Conservation (phyloP, 208 protist species). For the Leishmania martiniquensis region DNA sequence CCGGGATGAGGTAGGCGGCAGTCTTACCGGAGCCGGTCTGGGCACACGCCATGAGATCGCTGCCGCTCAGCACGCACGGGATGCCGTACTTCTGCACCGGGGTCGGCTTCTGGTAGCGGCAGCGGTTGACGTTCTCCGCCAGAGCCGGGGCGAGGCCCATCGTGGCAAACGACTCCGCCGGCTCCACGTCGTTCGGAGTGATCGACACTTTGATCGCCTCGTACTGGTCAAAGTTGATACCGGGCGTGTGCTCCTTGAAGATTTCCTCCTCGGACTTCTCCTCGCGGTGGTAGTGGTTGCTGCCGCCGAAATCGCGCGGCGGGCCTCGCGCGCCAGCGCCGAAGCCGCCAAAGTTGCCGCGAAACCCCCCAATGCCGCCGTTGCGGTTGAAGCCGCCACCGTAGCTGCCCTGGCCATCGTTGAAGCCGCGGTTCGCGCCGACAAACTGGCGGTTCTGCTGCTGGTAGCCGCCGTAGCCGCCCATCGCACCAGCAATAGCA, state of each 20-base stretch:
- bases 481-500: conserved; percentile 5
- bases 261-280: conserved; percentile 91
- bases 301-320: conserved; percentile 34
- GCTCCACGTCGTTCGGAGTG: conserved; percentile 83
- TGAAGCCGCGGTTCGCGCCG: conserved; percentile 25
- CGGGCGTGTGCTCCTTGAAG: conserved; percentile 91
- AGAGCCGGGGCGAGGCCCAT: conserved; percentile 91
- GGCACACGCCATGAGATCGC: conserved; percentile 99
- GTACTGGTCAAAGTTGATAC: conserved; percentile 95
- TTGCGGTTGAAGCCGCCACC: conserved; percentile 24
- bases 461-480: conserved; percentile 31
- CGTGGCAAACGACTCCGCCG: conserved; percentile 78
- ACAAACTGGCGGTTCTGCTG: conserved; percentile 24
- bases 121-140: conserved; percentile 94
- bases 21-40: conserved; percentile 99
- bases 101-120: conserved; percentile 97
- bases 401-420: conserved; percentile 8
- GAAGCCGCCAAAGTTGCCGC: conserved; percentile 34
- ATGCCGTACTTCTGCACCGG: conserved; percentile 99
- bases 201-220: conserved; percentile 88
- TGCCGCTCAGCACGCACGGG: conserved; percentile 91
- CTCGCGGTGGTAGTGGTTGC: conserved; percentile 77
- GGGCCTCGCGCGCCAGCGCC: conserved; percentile 30
- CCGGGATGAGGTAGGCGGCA: conserved; percentile 98
- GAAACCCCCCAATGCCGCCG: conserved; percentile 39